A percentile compares a stretch with the other conserved stretches of the same genome.
phyloP scores from a whole-genome alignment of 1,284 basidiomycete species.

The Anthracocystis walkeri region DNA sequence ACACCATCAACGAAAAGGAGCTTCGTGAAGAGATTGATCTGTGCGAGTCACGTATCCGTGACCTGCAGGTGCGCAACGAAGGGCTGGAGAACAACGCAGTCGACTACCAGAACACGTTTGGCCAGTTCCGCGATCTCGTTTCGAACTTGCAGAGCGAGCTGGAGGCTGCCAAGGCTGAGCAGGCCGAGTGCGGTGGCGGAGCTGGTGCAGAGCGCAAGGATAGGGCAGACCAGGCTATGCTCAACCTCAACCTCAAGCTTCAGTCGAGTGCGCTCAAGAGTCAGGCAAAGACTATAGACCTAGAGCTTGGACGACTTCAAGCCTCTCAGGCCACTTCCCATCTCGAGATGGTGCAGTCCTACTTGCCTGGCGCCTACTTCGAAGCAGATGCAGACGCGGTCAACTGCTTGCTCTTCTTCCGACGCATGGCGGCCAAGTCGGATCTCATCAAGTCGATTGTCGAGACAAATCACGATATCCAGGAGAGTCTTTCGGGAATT shows the following conservation, averaged over 20 bases:
- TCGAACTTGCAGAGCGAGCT: conserved; percentile 61
- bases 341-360: conserved; percentile 61
- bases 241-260: conserved; percentile 65
- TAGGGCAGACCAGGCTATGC: conserved; percentile 60
- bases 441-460: conserved; percentile 63
- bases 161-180: conserved; percentile 57
- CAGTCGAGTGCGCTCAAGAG: conserved; percentile 65
- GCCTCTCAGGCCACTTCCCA: conserved; percentile 56
- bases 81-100: conserved; percentile 57
- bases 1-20: conserved; percentile 91
- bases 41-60: conserved; percentile 48
- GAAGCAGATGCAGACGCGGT: conserved; percentile 63
- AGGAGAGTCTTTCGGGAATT: conserved; percentile 47
- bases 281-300: conserved; percentile 64
- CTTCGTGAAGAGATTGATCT: conserved; percentile 84
- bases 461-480: conserved; percentile 62
- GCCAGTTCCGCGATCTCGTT: conserved; percentile 66
- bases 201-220: conserved; percentile 44
- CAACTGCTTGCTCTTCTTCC: conserved; percentile 63
- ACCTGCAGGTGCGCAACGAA: conserved; percentile 46
- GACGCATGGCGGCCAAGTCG: conserved; percentile 63
- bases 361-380: conserved; percentile 61
- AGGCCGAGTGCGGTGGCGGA: conserved; percentile 39
- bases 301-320: conserved; percentile 60
- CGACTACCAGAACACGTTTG: conserved; percentile 62